Percentiles rank a stretch among this genome's conserved stretches.
phyloP scores from a whole-genome alignment of 2,329 filamentous ascomycete genomes.

The Daldinia eschscholtzii region DNA sequence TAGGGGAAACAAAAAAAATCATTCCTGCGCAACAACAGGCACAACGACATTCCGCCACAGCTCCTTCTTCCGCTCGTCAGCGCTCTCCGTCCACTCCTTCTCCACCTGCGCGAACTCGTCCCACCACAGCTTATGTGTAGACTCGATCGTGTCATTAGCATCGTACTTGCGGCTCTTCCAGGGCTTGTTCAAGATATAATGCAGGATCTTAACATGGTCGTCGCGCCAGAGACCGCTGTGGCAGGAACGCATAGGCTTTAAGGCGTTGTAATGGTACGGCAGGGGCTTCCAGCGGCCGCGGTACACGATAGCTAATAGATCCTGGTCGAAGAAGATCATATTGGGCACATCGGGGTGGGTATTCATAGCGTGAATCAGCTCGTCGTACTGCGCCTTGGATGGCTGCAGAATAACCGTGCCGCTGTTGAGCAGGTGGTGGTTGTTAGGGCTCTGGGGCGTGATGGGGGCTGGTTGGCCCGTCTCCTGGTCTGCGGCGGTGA shows the following conservation, averaged over 20 bases:
- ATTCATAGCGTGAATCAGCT: conserved; percentile 52
- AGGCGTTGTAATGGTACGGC: conserved; percentile 51
- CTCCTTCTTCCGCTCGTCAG: conserved; percentile 46
- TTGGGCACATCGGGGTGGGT: conserved; percentile 50
- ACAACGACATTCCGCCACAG: conserved; percentile 52
- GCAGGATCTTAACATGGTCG: conserved; percentile 48
- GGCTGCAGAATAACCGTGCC: conserved; percentile 53
- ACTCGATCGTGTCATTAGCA: conserved; percentile 46
- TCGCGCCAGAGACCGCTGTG: conserved; percentile 48
- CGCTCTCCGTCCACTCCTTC: conserved; percentile 49
- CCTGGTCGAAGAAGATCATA: conserved; percentile 53
- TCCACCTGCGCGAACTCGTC: conserved; percentile 49
- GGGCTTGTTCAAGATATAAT: conserved; percentile 52
- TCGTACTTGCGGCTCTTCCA: conserved; percentile 49
- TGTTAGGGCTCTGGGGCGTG: conserved; percentile 46
- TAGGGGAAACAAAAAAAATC: neutral
- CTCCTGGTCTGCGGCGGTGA: conserved; percentile 50
- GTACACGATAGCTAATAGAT: conserved; percentile 51
- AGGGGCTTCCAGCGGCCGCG: conserved; percentile 48
- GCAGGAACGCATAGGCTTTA: conserved; percentile 52
- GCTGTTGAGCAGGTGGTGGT: conserved; percentile 55
- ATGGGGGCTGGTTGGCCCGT: conserved; percentile 49
- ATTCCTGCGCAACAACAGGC: conserved; percentile 53
- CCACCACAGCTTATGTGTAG: conserved; percentile 54
- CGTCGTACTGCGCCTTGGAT: conserved; percentile 49